Percentiles rank a stretch among this genome's conserved stretches.
Conservation (phyloP, 2,329 filamentous ascomycete species). For the Elsinoe necatrix region DNA sequence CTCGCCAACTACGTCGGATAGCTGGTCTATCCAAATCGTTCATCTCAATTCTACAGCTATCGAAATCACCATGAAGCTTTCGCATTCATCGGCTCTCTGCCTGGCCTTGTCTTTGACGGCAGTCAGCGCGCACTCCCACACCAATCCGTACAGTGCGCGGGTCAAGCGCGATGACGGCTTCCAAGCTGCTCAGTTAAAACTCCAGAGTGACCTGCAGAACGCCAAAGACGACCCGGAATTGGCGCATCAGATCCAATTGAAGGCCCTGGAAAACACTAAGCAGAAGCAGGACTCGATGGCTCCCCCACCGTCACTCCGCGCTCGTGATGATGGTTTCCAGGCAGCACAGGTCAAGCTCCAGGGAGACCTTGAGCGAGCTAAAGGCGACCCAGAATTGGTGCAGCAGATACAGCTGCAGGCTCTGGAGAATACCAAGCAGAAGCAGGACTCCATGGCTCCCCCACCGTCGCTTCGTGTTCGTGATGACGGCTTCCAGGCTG, state of each 20-base stretch:
- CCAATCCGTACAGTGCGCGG: not conserved
- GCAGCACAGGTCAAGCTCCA: not conserved
- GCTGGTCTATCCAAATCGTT: not conserved
- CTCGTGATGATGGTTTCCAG: not conserved
- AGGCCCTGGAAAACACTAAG: not conserved
- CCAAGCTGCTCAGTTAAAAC: not conserved
- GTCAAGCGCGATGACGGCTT: not conserved
- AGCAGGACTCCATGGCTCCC: not conserved
- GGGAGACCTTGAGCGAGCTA: not conserved
- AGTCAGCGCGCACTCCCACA: not conserved
- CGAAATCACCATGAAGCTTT: constrained; percentile 4
- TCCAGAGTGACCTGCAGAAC: not conserved
- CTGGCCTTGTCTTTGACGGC: not conserved
- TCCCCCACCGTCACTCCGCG: not conserved
- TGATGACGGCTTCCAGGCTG: not conserved
- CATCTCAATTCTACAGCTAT: not conserved
- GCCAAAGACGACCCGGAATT: not conserved
- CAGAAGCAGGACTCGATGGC: not conserved
- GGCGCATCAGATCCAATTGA: not conserved
- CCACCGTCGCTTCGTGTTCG: not conserved
- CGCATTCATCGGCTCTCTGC: constrained; percentile 1
- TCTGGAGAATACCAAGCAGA: not conserved
- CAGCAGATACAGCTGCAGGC: not conserved
- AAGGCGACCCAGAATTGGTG: not conserved
- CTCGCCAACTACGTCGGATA: not conserved